Evolutionary conservation across 75 land plant species (phyloP).

Genomic region (Sequoia sempervirens): DNA sequence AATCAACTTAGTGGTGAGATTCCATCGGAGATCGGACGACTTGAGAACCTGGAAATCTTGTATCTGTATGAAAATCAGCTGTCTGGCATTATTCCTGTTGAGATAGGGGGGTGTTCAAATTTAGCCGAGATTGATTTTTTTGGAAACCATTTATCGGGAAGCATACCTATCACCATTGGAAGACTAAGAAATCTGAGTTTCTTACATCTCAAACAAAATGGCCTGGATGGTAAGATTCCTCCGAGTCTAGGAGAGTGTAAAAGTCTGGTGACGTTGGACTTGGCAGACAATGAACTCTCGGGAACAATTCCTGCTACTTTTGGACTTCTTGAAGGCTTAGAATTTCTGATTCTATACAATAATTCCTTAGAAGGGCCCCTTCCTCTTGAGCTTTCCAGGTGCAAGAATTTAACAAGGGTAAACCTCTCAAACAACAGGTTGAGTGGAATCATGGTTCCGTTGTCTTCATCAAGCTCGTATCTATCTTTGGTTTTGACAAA

Average conservation of each 20-base stretch:
- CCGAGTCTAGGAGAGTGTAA: constrained; percentile 60
- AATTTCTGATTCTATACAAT: constrained; percentile 54
- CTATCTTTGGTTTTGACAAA: constrained; percentile 56
- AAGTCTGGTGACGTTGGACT: constrained; percentile 43
- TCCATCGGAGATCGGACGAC: constrained; percentile 52
- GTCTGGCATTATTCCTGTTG: constrained; percentile 54
- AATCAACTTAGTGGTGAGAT: constrained; percentile 57
- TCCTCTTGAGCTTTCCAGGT: constrained; percentile 35
- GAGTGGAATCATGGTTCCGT: constrained; percentile 45
- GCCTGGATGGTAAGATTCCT: constrained; percentile 63
- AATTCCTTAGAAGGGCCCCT: constrained; percentile 72
- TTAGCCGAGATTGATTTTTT: constrained; percentile 56
- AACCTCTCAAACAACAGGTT: constrained; percentile 65
- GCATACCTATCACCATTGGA: constrained; percentile 56
- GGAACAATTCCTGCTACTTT: constrained; percentile 55
- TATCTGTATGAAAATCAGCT: constrained; percentile 65
- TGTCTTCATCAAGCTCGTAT: constrained; percentile 31
- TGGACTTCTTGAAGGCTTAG: constrained; percentile 30
- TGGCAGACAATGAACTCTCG: constrained; percentile 65
- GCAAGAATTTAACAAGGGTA: constrained; percentile 45
- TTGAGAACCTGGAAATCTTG: constrained; percentile 38
- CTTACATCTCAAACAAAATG: constrained; percentile 62
- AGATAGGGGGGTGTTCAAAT: constrained; percentile 54
- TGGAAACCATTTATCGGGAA: constrained; percentile 62
- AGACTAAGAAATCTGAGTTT: constrained; percentile 42